Evolutionary conservation across 2,329 filamentous ascomycete genomes (phyloP), one percentile per base, ranked within the genome.

Genomic region (Botryotinia convoluta): DNA sequence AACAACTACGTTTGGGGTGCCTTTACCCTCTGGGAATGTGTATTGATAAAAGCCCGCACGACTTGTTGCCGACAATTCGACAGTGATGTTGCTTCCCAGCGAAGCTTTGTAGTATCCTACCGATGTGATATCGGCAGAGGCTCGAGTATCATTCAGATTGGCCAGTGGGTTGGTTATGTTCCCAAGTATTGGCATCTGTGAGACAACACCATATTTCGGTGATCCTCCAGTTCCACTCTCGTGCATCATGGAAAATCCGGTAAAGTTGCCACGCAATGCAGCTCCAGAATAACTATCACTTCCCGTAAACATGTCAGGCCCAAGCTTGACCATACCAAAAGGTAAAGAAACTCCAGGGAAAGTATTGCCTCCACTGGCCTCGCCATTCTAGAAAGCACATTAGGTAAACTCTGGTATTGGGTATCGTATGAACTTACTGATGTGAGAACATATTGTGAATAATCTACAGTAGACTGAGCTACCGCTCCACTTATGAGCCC

Each of bases 181-280:
- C 0, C 87, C 87, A 0, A 86, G 77, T 12, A 87, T 81, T 0
- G 87, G 88, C 81, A 90, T 84, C 80, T 90, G 88, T 0, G 87
- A 84, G 42, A 90, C 86, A 2, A 91, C 88, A 6, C 90, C 90
- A 73, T 92, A 92, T 1, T 92, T 92, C 2, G 90, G 89, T 1
- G 89, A 89, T 1, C 91, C 90, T 6, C 90, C 91, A 0, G 90
- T 93, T 9, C 90, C 90, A 74, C 86, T 88, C 78, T 90, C 89
- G 76, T 91, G 89, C 77, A 91, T 87, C 85, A 91, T 84, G 72
- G 86, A 88, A 80, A 90, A 90, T 7, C 87, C 88, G 0, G 85
- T 87, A 76, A 90, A 86, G 44, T 85, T 84, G 5, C 88, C 87
- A 18, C 79, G 79, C 0, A 83, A 77, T 51, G 83, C 82, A 75